Conservation (phyloP, 352 stramenopile species). For the Pythium vanterpoolii region DNA sequence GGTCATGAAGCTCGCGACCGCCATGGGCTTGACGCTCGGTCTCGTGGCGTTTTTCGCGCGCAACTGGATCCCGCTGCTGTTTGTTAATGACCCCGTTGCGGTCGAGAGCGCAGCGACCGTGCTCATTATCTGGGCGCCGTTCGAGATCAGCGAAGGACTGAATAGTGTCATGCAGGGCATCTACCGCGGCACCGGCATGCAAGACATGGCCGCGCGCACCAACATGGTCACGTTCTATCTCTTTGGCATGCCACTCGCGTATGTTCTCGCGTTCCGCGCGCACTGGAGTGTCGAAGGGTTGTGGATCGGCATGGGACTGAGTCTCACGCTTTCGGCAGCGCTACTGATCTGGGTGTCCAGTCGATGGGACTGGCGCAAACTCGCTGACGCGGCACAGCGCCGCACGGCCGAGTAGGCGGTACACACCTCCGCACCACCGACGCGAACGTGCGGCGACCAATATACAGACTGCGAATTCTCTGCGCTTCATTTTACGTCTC, state of each 20-base stretch:
- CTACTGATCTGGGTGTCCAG: constrained; percentile 30
- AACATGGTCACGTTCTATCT: constrained; percentile 78
- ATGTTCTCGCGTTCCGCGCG: constrained; percentile 52
- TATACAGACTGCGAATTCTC: background rate
- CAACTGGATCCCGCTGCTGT: constrained; percentile 41
- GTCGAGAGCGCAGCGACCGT: constrained; percentile 38
- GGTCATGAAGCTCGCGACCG: constrained; percentile 29
- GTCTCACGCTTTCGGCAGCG: constrained; percentile 35
- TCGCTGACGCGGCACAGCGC: constrained; percentile 31
- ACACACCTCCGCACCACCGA: too few relatives aligned
- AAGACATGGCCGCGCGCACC: constrained; percentile 62
- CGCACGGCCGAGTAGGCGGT: constrained; percentile 26
- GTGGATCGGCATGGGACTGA: constrained; percentile 74
- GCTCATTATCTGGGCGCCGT: constrained; percentile 61
- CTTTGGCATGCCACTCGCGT: constrained; percentile 69
- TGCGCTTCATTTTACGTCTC: background rate
- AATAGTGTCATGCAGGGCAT: constrained; percentile 75
- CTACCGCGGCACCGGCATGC: constrained; percentile 61
- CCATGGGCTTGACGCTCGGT: constrained; percentile 33
- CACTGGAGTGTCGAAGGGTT: constrained; percentile 57
- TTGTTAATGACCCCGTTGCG: constrained; percentile 39
- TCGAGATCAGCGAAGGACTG: constrained; percentile 72
- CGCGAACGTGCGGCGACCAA: too few relatives aligned
- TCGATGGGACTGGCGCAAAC: constrained; percentile 37
- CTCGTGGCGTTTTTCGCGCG: constrained; percentile 41